Percentiles rank a stretch among this genome's conserved stretches.
Conservation (phyloP, 352 stramenopile species). For the Elongisporangium undulatum region DNA sequence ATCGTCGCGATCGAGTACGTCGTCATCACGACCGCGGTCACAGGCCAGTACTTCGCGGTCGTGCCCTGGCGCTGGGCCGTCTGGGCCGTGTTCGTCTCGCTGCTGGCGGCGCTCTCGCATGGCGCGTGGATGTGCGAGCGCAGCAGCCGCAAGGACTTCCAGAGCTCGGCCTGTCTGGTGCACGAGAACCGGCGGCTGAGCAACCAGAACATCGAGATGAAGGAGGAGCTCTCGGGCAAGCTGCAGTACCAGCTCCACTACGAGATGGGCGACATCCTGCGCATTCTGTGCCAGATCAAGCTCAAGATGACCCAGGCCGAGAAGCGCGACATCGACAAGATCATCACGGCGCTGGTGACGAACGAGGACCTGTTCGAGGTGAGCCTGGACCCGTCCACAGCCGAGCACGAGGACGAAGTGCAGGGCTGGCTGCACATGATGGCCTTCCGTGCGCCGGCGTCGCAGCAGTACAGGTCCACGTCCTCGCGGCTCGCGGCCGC, state of each 20-base stretch:
- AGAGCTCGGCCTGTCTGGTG: constrained; percentile 46
- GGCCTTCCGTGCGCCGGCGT: constrained; percentile 36
- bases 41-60: constrained; percentile 14
- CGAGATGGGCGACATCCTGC: constrained; percentile 69
- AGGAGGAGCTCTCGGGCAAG: constrained; percentile 57
- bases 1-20: constrained; percentile 34
- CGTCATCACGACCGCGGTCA: constrained; percentile 24
- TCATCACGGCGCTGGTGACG: constrained; percentile 61
- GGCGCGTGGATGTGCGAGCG: constrained; percentile 16
- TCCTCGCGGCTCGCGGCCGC: constrained; percentile 5
- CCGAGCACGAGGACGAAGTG: constrained; percentile 63
- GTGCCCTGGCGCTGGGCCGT: constrained; percentile 17
- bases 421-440: constrained; percentile 74
- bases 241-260: constrained; percentile 65
- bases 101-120: constrained; percentile 18
- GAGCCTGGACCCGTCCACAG: constrained; percentile 40
- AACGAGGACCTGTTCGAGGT: constrained; percentile 67
- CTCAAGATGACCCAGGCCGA: constrained; percentile 48
- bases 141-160: constrained; percentile 37
- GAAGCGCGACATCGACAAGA: constrained; percentile 58
- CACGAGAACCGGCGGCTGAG: constrained; percentile 55
- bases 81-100: constrained; percentile 27
- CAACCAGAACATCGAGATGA: constrained; percentile 65
- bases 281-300: constrained; percentile 68
- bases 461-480: constrained; percentile 6